These are phyloP conservation scores for Mycogone perniciosa DNA, from an alignment of 2,329 filamentous ascomycete genomes.

Conservation along the genomic window DNA sequence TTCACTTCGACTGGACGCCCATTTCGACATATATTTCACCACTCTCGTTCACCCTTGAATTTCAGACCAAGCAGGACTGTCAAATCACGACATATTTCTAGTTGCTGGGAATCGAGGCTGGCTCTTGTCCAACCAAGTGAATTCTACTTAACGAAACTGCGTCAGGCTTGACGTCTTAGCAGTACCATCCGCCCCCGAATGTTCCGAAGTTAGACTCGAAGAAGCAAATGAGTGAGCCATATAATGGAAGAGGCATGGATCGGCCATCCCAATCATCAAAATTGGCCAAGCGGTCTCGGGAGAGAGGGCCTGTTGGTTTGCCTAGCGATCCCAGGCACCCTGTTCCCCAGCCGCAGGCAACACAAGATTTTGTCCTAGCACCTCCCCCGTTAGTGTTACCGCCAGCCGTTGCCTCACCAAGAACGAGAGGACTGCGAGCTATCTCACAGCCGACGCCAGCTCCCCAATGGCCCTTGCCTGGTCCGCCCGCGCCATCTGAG, in stretches of 20 bases:
- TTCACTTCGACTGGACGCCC: background rate
- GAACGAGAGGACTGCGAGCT: constrained; percentile 6
- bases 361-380: constrained; percentile 16
- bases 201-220: background rate
- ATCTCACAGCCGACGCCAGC: constrained; percentile 49
- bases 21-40: background rate
- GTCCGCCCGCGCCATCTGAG: constrained; percentile 32
- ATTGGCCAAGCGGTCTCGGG: constrained; percentile 50
- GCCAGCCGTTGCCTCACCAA: background rate
- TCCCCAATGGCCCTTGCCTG: constrained; percentile 49
- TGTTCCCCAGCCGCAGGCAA: constrained; percentile 13
- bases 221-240: constrained; percentile 47
- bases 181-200: background rate
- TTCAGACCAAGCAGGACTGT: no score
- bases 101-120: no score
- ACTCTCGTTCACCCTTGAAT: background rate
- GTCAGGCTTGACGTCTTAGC: background rate
- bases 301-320: constrained; percentile 41
- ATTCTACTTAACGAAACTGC: no score
- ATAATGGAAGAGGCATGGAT: constrained; percentile 51
- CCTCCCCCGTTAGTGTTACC: constrained; percentile 2
- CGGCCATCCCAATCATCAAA: constrained; percentile 36
- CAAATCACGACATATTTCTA: no score
- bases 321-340: constrained; percentile 13
- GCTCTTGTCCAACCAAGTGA: no score